Conservation (phyloP, 1,284 basidiomycete species). For the Heterobasidion parviporum region DNA sequence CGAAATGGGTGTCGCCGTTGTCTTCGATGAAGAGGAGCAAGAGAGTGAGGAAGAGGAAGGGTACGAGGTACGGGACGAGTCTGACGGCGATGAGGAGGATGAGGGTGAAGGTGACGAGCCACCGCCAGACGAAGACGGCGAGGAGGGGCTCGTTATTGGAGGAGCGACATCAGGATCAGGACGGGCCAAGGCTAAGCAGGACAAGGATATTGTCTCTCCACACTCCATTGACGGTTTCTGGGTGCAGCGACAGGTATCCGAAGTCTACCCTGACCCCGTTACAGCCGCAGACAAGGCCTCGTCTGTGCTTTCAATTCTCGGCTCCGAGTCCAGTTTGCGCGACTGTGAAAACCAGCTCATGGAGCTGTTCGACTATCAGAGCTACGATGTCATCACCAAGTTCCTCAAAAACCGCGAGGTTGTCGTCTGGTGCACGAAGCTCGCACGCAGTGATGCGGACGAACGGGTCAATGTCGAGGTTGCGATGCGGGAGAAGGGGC, state of each 20-base stretch:
- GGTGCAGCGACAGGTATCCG: slow-evolving; percentile 91
- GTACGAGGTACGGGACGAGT: slow-evolving; percentile 72
- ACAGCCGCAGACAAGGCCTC: slow-evolving; percentile 91
- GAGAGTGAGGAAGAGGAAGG: slow-evolving; percentile 87
- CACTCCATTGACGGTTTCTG: slow-evolving; percentile 96
- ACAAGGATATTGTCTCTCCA: slow-evolving; percentile 80
- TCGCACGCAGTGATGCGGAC: slow-evolving; percentile 85
- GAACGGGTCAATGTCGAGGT: slow-evolving; percentile 94
- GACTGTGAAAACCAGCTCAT: slow-evolving; percentile 97
- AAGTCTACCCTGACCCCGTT: slow-evolving; percentile 89
- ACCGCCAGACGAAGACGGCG: slow-evolving; percentile 34
- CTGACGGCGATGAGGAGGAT: slow-evolving; percentile 70
- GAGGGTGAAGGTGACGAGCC: slow-evolving; percentile 36
- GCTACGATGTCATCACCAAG: slow-evolving; percentile 86
- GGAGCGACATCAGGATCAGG: slow-evolving; percentile 36
- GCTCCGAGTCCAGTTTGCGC: slow-evolving; percentile 83
- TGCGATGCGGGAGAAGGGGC: slow-evolving; percentile 95
- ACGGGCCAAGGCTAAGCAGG: slow-evolving; percentile 42
- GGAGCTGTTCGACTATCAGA: slow-evolving; percentile 94
- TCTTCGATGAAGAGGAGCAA: slow-evolving; percentile 93
- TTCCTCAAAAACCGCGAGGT: slow-evolving; percentile 96
- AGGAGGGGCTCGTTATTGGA: slow-evolving; percentile 71
- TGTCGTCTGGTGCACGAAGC: slow-evolving; percentile 96
- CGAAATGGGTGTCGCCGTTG: slow-evolving; percentile 90
- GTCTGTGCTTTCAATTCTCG: slow-evolving; percentile 81